Conservation (phyloP, 2,329 filamentous ascomycete species). For the Arthrocladium fulminans region DNA sequence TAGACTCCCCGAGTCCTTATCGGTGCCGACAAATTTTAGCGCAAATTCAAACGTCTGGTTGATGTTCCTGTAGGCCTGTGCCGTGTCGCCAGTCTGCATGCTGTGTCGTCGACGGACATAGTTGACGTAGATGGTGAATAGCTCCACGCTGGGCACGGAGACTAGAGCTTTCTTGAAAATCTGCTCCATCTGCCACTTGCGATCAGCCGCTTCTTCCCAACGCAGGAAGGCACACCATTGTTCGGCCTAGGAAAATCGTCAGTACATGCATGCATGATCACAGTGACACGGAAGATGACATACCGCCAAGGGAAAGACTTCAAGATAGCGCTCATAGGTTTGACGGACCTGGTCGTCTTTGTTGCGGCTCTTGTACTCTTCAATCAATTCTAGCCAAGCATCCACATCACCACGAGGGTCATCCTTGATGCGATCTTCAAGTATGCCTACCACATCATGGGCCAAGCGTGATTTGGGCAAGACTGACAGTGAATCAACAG, state of each 20-base stretch:
- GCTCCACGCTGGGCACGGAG: conserved; percentile 68
- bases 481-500: conserved; percentile 18
- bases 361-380: conserved; percentile 71
- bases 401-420: conserved; percentile 88
- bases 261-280: conserved; percentile 17
- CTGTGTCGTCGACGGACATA: conserved; percentile 91
- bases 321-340: conserved; percentile 77
- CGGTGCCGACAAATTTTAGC: conserved; percentile 77
- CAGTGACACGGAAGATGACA: conserved; percentile 38
- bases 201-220: conserved; percentile 81
- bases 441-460: conserved; percentile 64
- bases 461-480: conserved; percentile 49
- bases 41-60: conserved; percentile 88
- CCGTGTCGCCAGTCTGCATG: conserved; percentile 66
- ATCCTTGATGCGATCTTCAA: conserved; percentile 86
- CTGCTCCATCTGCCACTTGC: conserved; percentile 68
- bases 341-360: conserved; percentile 72
- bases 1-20: conserved; percentile 78
- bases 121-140: conserved; percentile 91
- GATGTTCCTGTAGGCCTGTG: conserved; percentile 68
- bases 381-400: conserved; percentile 81
- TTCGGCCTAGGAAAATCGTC: conserved; percentile 58
- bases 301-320: conserved; percentile 84
- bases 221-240: conserved; percentile 83
- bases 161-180: conserved; percentile 76